A percentile compares a stretch with the other conserved stretches of the same genome.
These are phyloP conservation scores for Juglanconis juglandina DNA, from an alignment of 2,329 filamentous ascomycete genomes.

Conservation along the genomic window DNA sequence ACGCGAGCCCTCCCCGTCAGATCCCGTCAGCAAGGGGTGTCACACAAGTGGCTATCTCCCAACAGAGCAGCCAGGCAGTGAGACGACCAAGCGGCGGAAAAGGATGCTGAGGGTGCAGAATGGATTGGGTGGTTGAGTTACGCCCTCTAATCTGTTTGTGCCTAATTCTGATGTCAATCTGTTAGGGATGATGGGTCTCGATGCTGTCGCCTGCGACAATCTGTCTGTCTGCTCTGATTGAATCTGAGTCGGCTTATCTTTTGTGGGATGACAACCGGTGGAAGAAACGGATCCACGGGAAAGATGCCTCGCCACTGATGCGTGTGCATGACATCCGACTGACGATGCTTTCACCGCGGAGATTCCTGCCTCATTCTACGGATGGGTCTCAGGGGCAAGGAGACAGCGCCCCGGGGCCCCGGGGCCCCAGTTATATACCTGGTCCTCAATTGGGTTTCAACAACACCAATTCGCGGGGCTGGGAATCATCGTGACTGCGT, in stretches of 20 bases:
- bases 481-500: conserved; percentile 5
- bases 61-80: background rate
- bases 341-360: background rate
- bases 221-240: no score
- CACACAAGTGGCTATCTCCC: background rate
- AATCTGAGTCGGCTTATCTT: no score
- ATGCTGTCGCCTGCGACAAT: background rate
- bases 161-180: no score
- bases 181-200: no score
- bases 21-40: background rate
- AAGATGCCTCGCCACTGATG: background rate
- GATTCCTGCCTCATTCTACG: background rate
- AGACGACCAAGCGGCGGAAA: no score
- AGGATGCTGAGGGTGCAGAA: no score
- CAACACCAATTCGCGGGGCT: conserved; percentile 6
- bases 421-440: background rate
- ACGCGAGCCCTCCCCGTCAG: background rate
- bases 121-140: no score
- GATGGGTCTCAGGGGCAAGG: background rate
- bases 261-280: background rate
- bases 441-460: conserved; percentile 8
- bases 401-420: background rate
- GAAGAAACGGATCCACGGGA: background rate
- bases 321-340: background rate
- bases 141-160: no score